These are phyloP conservation scores for Cordyceps militaris DNA, from an alignment of 2,329 filamentous ascomycete species.

Conservation along the genomic window DNA sequence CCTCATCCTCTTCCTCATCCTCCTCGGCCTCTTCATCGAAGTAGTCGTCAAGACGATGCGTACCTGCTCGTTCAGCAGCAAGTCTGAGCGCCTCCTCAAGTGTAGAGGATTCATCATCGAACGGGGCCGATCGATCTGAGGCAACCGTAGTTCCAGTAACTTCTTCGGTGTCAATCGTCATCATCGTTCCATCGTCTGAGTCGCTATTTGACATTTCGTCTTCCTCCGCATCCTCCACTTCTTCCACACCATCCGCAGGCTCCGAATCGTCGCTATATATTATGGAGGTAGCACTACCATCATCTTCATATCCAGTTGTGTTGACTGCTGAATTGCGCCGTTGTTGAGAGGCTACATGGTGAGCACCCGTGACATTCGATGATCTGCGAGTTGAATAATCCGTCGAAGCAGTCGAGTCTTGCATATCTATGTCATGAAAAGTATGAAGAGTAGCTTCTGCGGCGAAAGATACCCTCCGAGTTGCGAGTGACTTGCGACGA, in stretches of 20 bases:
- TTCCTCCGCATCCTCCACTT: constrained; percentile 45
- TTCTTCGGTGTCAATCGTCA: constrained; percentile 76
- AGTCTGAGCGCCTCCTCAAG: constrained; percentile 72
- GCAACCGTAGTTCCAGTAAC: constrained; percentile 61
- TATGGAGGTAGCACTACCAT: constrained; percentile 66
- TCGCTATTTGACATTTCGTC: constrained; percentile 40
- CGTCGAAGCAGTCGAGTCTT: constrained; percentile 77
- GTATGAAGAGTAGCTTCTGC: constrained; percentile 96
- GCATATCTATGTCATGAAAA: constrained; percentile 86
- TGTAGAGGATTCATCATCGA: constrained; percentile 60
- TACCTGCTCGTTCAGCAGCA: constrained; percentile 69
- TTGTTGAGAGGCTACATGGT: background rate
- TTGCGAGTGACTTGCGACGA: constrained; percentile 85
- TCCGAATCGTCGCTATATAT: constrained; percentile 66
- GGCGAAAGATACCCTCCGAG: constrained; percentile 91
- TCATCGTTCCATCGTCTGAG: constrained; percentile 70
- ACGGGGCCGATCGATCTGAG: constrained; percentile 49
- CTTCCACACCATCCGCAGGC: constrained; percentile 46
- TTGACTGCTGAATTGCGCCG: constrained; percentile 21
- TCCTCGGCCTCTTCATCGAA: constrained; percentile 42
- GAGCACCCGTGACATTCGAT: constrained; percentile 45
- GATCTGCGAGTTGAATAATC: constrained; percentile 64
- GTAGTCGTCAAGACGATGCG: constrained; percentile 52
- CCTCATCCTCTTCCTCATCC: constrained; percentile 45
- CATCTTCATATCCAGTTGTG: constrained; percentile 44